These are phyloP conservation scores for Glycyrrhiza uralensis DNA, from an alignment of 306 rosid species.

Conservation along the genomic window DNA sequence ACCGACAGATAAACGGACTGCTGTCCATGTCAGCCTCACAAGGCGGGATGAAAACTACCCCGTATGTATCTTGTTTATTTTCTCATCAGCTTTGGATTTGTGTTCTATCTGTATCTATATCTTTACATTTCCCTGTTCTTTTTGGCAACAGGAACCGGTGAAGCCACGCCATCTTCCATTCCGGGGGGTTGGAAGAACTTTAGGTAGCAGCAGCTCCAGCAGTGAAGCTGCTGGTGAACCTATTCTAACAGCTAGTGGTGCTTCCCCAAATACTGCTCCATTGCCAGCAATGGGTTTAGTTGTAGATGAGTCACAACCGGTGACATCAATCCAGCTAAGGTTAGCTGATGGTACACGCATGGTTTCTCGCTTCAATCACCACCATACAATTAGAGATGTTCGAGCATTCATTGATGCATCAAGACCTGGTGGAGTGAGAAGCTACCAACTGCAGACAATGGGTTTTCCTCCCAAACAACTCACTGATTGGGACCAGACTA, in stretches of 20 bases:
- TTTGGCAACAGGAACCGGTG: slow-evolving; percentile 59
- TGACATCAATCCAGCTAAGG: slow-evolving; percentile 88
- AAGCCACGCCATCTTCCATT: slow-evolving; percentile 52
- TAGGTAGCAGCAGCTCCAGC: slow-evolving; percentile 51
- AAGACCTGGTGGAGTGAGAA: slow-evolving; percentile 70
- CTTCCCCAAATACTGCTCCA: slow-evolving; percentile 47
- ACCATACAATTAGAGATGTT: slow-evolving; percentile 80
- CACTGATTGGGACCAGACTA: slow-evolving; percentile 77
- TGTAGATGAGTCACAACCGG: slow-evolving; percentile 65
- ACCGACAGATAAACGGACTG: slow-evolving; percentile 56
- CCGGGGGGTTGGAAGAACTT: slow-evolving; percentile 87
- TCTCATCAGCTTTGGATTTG: neutral
- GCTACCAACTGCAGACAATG: slow-evolving; percentile 82
- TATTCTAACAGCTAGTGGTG: slow-evolving; percentile 21
- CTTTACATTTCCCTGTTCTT: neutral
- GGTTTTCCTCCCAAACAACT: slow-evolving; percentile 98
- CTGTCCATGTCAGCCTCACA: slow-evolving; percentile 64
- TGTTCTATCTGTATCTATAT: neutral
- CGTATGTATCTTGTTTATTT: slow-evolving; percentile 35
- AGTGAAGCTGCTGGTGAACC: slow-evolving; percentile 38
- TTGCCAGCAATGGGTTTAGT: slow-evolving; percentile 61
- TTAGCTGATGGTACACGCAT: slow-evolving; percentile 94
- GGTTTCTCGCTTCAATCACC: slow-evolving; percentile 86
- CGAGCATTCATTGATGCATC: slow-evolving; percentile 85
- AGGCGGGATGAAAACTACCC: slow-evolving; percentile 77